Percentiles rank a stretch among this genome's conserved stretches.
phyloP scores from a whole-genome alignment of 2,329 filamentous ascomycete genomes.

The Fusarium haematococcum region DNA sequence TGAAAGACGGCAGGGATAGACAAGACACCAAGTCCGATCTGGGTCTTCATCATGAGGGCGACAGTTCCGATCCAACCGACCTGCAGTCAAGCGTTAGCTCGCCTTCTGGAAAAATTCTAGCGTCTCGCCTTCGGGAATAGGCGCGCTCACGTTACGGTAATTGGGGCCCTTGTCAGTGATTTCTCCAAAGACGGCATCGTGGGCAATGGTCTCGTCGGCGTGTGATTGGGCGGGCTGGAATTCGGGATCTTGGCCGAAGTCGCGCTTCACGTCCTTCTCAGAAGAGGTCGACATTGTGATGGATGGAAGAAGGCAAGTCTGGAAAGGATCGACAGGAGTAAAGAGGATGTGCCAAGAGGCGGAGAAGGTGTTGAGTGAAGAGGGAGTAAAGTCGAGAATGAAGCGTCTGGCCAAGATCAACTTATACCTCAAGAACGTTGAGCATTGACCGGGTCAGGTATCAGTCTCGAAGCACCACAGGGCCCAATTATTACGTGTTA shows the following conservation, averaged over 20 bases:
- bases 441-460: not conserved
- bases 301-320: not conserved
- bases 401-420: not conserved
- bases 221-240: not conserved
- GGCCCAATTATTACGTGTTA: not conserved
- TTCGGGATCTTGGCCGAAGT: not conserved
- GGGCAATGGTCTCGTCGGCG: not conserved
- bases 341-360: not conserved
- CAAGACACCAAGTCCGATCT: slow-evolving; percentile 58
- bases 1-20: slow-evolving; percentile 28
- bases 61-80: slow-evolving; percentile 57
- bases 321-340: not conserved
- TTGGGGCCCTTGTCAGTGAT: slow-evolving; percentile 1
- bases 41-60: slow-evolving; percentile 59
- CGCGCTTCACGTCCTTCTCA: not conserved
- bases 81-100: slow-evolving; percentile 10
- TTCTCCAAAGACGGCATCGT: slow-evolving; percentile 2
- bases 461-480: not conserved
- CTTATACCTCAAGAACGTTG: not conserved
- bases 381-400: not conserved
- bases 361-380: not conserved
- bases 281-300: not conserved
- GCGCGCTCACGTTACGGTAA: slow-evolving; percentile 18
- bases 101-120: not conserved
- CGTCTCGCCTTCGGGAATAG: not conserved